phyloP scores from a whole-genome alignment of 345 rosid genomes.

The Gossypium herbaceum region DNA sequence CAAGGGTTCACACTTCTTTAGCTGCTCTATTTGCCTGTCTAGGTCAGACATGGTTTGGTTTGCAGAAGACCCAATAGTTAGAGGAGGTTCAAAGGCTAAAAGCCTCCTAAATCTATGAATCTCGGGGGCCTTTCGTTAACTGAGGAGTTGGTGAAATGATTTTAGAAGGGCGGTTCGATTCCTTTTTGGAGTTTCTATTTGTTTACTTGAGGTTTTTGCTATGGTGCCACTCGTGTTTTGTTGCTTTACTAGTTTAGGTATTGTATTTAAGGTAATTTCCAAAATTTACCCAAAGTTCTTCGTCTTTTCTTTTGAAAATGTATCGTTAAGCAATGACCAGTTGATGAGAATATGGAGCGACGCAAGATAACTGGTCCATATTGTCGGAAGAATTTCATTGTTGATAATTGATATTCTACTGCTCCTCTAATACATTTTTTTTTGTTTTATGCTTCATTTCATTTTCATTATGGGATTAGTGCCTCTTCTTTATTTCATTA shows the following conservation, averaged over 20 bases:
- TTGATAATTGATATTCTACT: background rate
- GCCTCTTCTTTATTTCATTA: too few species aligned
- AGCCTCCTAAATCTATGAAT: constrained; percentile 10
- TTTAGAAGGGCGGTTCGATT: constrained; percentile 1
- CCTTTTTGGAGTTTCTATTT: background rate
- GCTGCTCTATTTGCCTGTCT: constrained; percentile 91
- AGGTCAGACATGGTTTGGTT: constrained; percentile 77
- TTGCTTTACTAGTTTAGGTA: background rate
- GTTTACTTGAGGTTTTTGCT: background rate
- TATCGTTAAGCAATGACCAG: background rate
- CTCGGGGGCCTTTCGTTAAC: background rate
- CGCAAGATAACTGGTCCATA: background rate
- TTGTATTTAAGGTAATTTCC: background rate
- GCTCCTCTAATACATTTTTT: too few species aligned
- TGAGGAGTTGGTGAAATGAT: background rate
- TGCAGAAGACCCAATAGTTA: background rate
- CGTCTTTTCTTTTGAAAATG: background rate
- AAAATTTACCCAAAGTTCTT: background rate
- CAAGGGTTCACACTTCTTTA: constrained; percentile 91
- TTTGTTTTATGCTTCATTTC: too few species aligned
- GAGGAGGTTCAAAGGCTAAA: constrained; percentile 5
- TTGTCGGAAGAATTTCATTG: background rate
- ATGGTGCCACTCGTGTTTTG: background rate
- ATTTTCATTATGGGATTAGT: too few species aligned
- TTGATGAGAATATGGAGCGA: background rate